Evolutionary conservation across 192 early-diverging fungal genomes (phyloP).

Genomic region (Gryganskiella cystojenkinii): DNA sequence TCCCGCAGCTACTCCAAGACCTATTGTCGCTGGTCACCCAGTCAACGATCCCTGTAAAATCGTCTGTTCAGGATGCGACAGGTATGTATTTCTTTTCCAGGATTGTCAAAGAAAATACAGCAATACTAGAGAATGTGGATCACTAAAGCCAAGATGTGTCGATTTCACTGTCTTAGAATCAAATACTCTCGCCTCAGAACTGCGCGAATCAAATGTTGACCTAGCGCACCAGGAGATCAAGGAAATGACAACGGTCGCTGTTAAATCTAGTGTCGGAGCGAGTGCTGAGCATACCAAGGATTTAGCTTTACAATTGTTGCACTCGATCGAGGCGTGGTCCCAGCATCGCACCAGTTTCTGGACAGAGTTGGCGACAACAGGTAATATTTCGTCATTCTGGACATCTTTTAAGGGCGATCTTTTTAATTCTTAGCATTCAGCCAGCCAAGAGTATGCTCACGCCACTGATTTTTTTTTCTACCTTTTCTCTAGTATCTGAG

Average conservation of each 20-base stretch:
- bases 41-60: background rate
- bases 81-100: background rate
- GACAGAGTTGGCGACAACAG: constrained; percentile 1
- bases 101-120: background rate
- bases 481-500: background rate
- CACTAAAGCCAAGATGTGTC: no score
- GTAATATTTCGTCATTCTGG: constrained; percentile 8
- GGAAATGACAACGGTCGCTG: constrained; percentile 13
- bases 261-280: constrained; percentile 6
- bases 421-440: no score
- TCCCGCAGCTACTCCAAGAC: background rate
- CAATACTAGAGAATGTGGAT: background rate
- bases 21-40: background rate
- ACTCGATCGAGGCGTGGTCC: constrained; percentile 15
- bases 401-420: no score
- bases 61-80: background rate
- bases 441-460: no score
- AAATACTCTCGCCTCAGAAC: background rate
- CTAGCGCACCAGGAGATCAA: constrained; percentile 5
- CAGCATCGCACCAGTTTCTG: constrained; percentile 19
- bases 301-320: constrained; percentile 16
- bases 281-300: constrained; percentile 6
- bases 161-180: no score
- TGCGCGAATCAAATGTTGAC: background rate
- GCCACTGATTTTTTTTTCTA: background rate